These are phyloP conservation scores for Magnusiomyces tetraspermus DNA, from an alignment of 1,139 yeast genomes.

Conservation along the genomic window DNA sequence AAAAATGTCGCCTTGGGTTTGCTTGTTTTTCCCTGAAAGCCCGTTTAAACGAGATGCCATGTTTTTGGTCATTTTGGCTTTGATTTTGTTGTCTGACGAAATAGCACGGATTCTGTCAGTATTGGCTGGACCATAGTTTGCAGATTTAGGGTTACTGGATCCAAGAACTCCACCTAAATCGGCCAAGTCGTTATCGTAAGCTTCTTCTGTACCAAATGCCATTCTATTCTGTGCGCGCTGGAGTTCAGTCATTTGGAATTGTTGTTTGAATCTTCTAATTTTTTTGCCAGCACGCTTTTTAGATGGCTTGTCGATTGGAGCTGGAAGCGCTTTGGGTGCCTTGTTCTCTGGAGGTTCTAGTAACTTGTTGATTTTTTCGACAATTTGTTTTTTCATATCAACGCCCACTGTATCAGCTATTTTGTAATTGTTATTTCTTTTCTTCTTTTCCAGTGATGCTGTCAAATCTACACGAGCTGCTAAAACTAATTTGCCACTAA, in stretches of 20 bases:
- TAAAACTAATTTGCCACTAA: slow-evolving; percentile 68
- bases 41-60: slow-evolving; percentile 26
- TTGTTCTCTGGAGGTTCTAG: slow-evolving; percentile 67
- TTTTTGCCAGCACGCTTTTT: slow-evolving; percentile 83
- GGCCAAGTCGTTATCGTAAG: slow-evolving; percentile 47
- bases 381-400: slow-evolving; percentile 51
- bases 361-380: slow-evolving; percentile 56
- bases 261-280: slow-evolving; percentile 69
- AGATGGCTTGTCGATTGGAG: slow-evolving; percentile 68
- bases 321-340: slow-evolving; percentile 67
- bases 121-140: slow-evolving; percentile 19
- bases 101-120: slow-evolving; percentile 29
- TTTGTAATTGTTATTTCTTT: neutral
- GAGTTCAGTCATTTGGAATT: slow-evolving; percentile 70
- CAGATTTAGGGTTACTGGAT: slow-evolving; percentile 19
- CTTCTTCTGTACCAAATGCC: slow-evolving; percentile 69
- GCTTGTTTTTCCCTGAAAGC: slow-evolving; percentile 5
- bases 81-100: slow-evolving; percentile 27
- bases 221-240: slow-evolving; percentile 77
- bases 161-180: slow-evolving; percentile 51
- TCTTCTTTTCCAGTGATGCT: slow-evolving; percentile 18
- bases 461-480: slow-evolving; percentile 76
- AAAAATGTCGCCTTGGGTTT: slow-evolving; percentile 1
- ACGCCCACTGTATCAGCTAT: slow-evolving; percentile 50
- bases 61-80: slow-evolving; percentile 30